A percentile compares a stretch with the other conserved stretches of the same genome.
Conservation (phyloP, 2,329 filamentous ascomycete genomes). For the Phyllosticta citribraziliensis region DNA sequence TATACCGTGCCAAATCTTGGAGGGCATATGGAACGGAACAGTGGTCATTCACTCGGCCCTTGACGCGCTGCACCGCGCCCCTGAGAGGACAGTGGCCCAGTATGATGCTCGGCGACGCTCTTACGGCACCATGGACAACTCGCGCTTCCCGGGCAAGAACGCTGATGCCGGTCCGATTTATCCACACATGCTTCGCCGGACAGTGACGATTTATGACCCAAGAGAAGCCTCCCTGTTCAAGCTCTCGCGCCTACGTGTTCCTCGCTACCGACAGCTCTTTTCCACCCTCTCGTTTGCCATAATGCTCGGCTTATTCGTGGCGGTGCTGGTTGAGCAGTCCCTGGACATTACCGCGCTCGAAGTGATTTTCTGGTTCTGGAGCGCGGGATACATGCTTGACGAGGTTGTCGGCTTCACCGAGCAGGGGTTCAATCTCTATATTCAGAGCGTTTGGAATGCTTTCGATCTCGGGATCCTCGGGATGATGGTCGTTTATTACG, state of each 20-base stretch:
- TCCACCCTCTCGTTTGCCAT: slow-evolving; percentile 81
- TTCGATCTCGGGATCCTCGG: slow-evolving; percentile 87
- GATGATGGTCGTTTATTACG: slow-evolving; percentile 80
- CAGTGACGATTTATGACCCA: slow-evolving; percentile 82
- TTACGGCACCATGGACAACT: slow-evolving; percentile 14
- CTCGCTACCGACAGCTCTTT: slow-evolving; percentile 81
- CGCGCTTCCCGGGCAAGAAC: background rate
- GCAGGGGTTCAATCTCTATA: slow-evolving; percentile 90
- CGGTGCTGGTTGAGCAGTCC: slow-evolving; percentile 67
- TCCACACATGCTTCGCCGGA: slow-evolving; percentile 44
- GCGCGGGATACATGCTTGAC: slow-evolving; percentile 91
- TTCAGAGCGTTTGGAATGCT: slow-evolving; percentile 96
- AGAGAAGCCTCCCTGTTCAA: slow-evolving; percentile 86
- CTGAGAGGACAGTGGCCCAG: slow-evolving; percentile 22
- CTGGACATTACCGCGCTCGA: slow-evolving; percentile 75
- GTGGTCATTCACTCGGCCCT: slow-evolving; percentile 89
- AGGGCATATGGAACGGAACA: slow-evolving; percentile 92
- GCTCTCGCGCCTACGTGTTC: slow-evolving; percentile 79
- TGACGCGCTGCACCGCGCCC: slow-evolving; percentile 67
- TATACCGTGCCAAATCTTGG: slow-evolving; percentile 85
- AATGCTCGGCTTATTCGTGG: slow-evolving; percentile 74
- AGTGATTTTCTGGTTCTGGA: slow-evolving; percentile 95
- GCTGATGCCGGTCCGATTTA: slow-evolving; percentile 15
- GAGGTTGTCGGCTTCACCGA: slow-evolving; percentile 95
- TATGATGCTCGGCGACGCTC: slow-evolving; percentile 3